Evolutionary conservation across 345 rosid species (phyloP), one percentile per base, ranked within the genome.

Genomic region (Aegle marmelos): DNA sequence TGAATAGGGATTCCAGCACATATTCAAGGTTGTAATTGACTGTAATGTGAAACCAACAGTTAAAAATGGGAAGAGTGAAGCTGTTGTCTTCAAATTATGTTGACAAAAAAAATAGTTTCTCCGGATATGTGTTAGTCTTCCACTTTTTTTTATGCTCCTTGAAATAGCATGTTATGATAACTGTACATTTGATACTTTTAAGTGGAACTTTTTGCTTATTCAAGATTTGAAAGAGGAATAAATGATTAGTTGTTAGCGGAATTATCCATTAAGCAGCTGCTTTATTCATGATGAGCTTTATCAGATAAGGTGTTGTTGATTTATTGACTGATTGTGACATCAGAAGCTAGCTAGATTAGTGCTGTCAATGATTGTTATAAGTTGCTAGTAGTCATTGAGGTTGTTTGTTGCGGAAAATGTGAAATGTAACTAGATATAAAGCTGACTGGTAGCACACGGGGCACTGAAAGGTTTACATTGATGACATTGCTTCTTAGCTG

Each of bases 281-380:
- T 81, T 77, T 78, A 10, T 63, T 59, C 45, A 6, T 73, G 82
- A 79, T 66, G 33, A 68, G 62, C 58, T 76, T 79, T 77, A 78
- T 81, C 83, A 66, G 80, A 81, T 85, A 79, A 78, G 79, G 81
- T 71, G 66, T 58, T 76, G 77, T 79, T 60, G 70, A 62, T 69
- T 84, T 85, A 79, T 45, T 62, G 88, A 75, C 72, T 65, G 77
- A 79, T 68, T 74, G 27, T 57, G 81, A 76, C 83, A 76, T 80
- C 79, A 79, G 79, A 78, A 81, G 76, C 77, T 74, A 73, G 83
- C 86, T 68, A 34, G 85, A 83, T 82, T 81, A 79, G 75, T 71
- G 85, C 87, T 77, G 86, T 81, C 85, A 79, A 69, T 61, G 78
- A 81, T 75, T 83, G 84, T 78, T 79, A 76, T 37, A 74, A 78